Percentiles rank a stretch among this genome's conserved stretches.
phyloP scores from a whole-genome alignment of 129 eudicot species.

The Calendula officinalis region DNA sequence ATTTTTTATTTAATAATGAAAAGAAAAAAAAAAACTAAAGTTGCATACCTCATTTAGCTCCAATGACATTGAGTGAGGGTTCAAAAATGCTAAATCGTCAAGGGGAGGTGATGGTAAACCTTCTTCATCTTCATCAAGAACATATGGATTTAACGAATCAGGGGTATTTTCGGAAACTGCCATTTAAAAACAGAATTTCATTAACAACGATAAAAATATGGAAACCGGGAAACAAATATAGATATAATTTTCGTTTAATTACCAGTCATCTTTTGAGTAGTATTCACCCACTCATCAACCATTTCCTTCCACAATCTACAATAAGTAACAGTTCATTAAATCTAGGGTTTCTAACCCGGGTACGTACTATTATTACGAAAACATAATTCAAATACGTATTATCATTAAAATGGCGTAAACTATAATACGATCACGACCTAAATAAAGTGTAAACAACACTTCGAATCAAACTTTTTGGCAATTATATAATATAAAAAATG shows the following conservation, averaged over 20 bases:
- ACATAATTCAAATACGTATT: neutral
- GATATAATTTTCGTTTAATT: neutral
- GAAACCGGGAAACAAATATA: neutral
- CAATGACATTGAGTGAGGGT: constrained; percentile 56
- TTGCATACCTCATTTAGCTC: constrained; percentile 64
- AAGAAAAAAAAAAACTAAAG: neutral
- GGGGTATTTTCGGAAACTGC: constrained; percentile 57
- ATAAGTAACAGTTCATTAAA: constrained; percentile 8
- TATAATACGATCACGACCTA: neutral
- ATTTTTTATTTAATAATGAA: neutral
- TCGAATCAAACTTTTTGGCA: constrained; percentile 7
- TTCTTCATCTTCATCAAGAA: constrained; percentile 61
- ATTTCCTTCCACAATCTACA: constrained; percentile 71
- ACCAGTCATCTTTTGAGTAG: constrained; percentile 53
- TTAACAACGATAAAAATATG: constrained; percentile 1
- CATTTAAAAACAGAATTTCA: neutral
- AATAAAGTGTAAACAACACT: constrained; percentile 5
- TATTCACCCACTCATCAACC: constrained; percentile 72
- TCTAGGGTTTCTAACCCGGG: neutral
- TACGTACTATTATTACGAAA: neutral
- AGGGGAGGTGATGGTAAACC: constrained; percentile 96
- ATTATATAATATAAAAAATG: neutral
- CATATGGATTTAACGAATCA: constrained; percentile 76
- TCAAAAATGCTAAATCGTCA: constrained; percentile 75
- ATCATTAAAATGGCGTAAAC: neutral